phyloP scores from a whole-genome alignment of 768 basidiomycete genomes.

The Termitomyces sp. region DNA sequence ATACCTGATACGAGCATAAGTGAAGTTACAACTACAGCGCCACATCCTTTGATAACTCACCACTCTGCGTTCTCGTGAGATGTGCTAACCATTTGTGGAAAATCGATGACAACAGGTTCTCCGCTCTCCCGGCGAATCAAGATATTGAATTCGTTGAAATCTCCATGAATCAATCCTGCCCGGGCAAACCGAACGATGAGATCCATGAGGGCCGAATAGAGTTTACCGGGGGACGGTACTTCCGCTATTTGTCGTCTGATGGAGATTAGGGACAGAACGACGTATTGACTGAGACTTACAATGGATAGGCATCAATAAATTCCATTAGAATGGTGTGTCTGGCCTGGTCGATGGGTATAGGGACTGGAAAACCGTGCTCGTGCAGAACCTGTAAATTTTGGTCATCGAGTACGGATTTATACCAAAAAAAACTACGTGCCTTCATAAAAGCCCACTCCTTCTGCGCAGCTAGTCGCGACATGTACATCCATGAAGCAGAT shows the following conservation, averaged over 20 bases:
- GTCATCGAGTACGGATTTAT: neutral
- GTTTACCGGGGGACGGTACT: slow-evolving; percentile 79
- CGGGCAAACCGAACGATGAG: slow-evolving; percentile 92
- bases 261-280: slow-evolving; percentile 3
- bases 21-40: slow-evolving; percentile 8
- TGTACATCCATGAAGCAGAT: slow-evolving; percentile 99
- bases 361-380: slow-evolving; percentile 91
- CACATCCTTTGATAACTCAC: slow-evolving; percentile 36
- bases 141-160: slow-evolving; percentile 99
- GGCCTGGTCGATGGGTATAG: slow-evolving; percentile 89
- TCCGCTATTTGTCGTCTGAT: slow-evolving; percentile 82
- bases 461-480: slow-evolving; percentile 93
- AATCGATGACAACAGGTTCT: slow-evolving; percentile 92
- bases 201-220: slow-evolving; percentile 93
- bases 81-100: slow-evolving; percentile 99
- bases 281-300: slow-evolving; percentile 49
- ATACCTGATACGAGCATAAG: slow-evolving; percentile 58
- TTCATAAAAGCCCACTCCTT: slow-evolving; percentile 99
- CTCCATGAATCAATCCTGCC: slow-evolving; percentile 96
- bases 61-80: slow-evolving; percentile 97
- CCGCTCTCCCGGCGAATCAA: slow-evolving; percentile 74
- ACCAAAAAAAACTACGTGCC: slow-evolving; percentile 36
- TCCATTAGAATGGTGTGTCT: slow-evolving; percentile 97
- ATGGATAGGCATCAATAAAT: slow-evolving; percentile 88
- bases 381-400: slow-evolving; percentile 67